Conservation (phyloP, 257 asterid species). For the Apocynum venetum region DNA sequence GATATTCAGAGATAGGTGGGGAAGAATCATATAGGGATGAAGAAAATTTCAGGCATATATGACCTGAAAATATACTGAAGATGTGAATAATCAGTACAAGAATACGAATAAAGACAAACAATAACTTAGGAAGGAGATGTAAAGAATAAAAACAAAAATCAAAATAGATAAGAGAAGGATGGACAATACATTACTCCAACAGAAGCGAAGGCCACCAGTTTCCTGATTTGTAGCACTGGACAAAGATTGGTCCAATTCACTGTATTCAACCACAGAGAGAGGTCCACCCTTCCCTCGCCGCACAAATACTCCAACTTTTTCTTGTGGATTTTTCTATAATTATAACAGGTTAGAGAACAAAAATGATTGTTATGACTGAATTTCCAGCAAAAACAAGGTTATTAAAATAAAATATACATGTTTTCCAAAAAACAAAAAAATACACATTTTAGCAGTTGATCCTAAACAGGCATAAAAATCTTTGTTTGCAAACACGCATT, state of each 20-base stretch:
- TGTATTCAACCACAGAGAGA: constrained; percentile 86
- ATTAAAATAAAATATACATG: background rate
- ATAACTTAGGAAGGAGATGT: constrained; percentile 5
- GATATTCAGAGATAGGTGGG: background rate
- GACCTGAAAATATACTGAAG: background rate
- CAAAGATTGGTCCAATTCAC: constrained; percentile 76
- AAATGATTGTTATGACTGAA: constrained; percentile 1
- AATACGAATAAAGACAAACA: background rate
- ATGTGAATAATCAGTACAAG: background rate
- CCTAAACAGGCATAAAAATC: background rate
- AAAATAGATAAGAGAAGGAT: constrained; percentile 1
- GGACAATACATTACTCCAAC: constrained; percentile 88
- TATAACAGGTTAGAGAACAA: constrained; percentile 6
- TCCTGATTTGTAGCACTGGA: constrained; percentile 72
- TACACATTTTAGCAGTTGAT: background rate
- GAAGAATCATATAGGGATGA: background rate
- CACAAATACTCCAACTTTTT: constrained; percentile 95
- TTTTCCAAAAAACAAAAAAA: no score
- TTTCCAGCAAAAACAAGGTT: background rate
- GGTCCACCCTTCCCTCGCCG: constrained; percentile 95
- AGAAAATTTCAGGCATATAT: background rate
- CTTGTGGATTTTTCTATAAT: constrained; percentile 90
- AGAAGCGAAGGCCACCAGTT: constrained; percentile 92
- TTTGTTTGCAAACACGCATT: background rate
- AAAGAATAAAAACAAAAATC: background rate